These are phyloP conservation scores for Sextonia rubra DNA, from an alignment of 164 flowering plant genomes.

Conservation along the genomic window DNA sequence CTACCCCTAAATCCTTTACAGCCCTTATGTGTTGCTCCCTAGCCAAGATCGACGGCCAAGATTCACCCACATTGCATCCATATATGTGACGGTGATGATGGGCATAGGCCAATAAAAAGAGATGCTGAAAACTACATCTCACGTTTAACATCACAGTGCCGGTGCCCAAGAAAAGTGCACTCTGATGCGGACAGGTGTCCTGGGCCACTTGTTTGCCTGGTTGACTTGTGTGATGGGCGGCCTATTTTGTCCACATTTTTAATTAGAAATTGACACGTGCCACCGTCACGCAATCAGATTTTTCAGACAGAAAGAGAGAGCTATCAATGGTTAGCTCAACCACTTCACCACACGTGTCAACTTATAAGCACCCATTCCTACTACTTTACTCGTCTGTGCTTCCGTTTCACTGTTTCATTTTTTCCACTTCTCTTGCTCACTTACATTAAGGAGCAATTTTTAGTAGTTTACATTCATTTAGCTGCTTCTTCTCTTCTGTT, in stretches of 20 bases:
- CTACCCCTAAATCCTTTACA: too few relatives aligned
- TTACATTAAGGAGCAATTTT: too few relatives aligned
- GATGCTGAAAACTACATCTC: too few relatives aligned
- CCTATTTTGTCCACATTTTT: not conserved
- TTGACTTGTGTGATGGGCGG: not conserved
- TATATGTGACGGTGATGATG: too few relatives aligned
- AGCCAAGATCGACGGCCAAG: too few relatives aligned
- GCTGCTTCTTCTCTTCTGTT: too few relatives aligned
- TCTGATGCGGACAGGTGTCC: not conserved
- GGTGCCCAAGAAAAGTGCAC: not conserved
- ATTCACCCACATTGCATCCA: too few relatives aligned
- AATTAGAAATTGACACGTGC: conserved; percentile 19
- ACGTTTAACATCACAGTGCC: too few relatives aligned
- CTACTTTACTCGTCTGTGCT: too few relatives aligned
- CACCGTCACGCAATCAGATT: conserved; percentile 6
- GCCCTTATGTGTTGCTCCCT: too few relatives aligned
- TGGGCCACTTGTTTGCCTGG: not conserved
- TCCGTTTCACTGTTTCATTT: not conserved
- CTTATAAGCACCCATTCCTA: not conserved
- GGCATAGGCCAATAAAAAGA: too few relatives aligned
- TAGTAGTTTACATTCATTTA: not conserved
- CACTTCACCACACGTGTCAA: conserved; percentile 22
- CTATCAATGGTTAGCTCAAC: conserved; percentile 63
- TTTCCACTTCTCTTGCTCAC: not conserved
- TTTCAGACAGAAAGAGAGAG: conserved; percentile 29